These are phyloP conservation scores for Fusarium mundagurra DNA, from an alignment of 2,329 filamentous ascomycete species.

Conservation along the genomic window DNA sequence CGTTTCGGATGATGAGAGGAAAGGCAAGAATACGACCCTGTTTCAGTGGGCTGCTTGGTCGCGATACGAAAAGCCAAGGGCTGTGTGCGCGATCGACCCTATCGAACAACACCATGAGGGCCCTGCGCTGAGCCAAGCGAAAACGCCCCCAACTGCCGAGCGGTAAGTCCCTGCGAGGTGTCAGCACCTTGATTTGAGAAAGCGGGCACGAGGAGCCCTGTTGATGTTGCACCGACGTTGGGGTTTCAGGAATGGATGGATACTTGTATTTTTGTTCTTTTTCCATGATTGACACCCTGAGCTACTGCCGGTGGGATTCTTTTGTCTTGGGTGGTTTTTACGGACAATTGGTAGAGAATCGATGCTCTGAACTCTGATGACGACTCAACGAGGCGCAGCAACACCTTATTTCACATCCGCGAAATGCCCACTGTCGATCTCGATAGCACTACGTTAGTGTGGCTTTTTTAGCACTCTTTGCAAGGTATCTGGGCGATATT, in stretches of 20 bases:
- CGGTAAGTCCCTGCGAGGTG: slow-evolving; percentile 30
- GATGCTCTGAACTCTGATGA: slow-evolving; percentile 12
- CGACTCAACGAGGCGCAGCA: slow-evolving; percentile 35
- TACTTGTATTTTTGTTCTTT: neutral
- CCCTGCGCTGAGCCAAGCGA: neutral
- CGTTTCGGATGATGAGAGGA: slow-evolving; percentile 12
- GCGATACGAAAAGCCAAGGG: too few species aligned
- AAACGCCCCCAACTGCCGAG: slow-evolving; percentile 36
- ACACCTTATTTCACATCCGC: slow-evolving; percentile 24
- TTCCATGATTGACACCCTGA: slow-evolving; percentile 2
- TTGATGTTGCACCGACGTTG: slow-evolving; percentile 20
- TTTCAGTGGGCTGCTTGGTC: neutral
- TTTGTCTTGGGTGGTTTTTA: neutral
- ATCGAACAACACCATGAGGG: neutral
- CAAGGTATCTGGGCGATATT: slow-evolving; percentile 21
- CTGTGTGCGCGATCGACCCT: slow-evolving; percentile 3
- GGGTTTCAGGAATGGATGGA: slow-evolving; percentile 31
- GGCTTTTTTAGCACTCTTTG: neutral
- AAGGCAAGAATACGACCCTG: slow-evolving; percentile 15
- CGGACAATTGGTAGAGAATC: neutral
- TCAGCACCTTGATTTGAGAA: slow-evolving; percentile 38
- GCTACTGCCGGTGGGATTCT: neutral
- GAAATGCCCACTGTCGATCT: slow-evolving; percentile 33
- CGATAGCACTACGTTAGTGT: slow-evolving; percentile 26
- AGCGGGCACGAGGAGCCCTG: neutral